phyloP scores from a whole-genome alignment of 192 early-diverging fungal species.

The Rhizoclosmatium sp. region DNA sequence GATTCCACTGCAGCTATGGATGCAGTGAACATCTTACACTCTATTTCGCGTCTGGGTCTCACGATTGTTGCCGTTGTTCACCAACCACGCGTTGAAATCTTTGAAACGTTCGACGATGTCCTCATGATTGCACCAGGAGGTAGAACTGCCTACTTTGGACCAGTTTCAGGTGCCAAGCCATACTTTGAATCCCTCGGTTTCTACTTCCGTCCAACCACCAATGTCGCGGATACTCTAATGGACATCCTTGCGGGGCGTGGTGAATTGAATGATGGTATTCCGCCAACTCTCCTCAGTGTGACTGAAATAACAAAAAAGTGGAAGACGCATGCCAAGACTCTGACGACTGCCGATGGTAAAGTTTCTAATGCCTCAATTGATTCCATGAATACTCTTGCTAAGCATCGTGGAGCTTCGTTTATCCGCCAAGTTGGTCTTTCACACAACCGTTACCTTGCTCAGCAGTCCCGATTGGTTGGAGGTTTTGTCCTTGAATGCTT shows the following conservation, averaged over 20 bases:
- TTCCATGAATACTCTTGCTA: slow-evolving; percentile 21
- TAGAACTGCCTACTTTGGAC: slow-evolving; percentile 80
- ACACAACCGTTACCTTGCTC: slow-evolving; percentile 43
- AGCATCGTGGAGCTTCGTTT: slow-evolving; percentile 40
- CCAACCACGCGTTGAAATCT: slow-evolving; percentile 72
- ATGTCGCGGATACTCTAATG: slow-evolving; percentile 50
- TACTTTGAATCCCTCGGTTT: slow-evolving; percentile 53
- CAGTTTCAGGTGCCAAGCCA: slow-evolving; percentile 16
- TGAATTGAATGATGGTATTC: slow-evolving; percentile 8
- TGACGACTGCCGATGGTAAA: no score
- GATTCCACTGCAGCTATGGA: slow-evolving; percentile 75
- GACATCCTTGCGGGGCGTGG: slow-evolving; percentile 52
- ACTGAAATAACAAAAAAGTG: slow-evolving; percentile 12
- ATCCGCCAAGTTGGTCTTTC: slow-evolving; percentile 46
- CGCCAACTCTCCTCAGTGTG: background rate
- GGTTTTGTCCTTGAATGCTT: slow-evolving; percentile 50
- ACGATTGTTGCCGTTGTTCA: slow-evolving; percentile 74
- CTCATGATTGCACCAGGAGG: slow-evolving; percentile 83
- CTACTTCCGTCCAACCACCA: slow-evolving; percentile 21
- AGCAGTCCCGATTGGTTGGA: slow-evolving; percentile 39
- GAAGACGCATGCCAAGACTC: background rate
- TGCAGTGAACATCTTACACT: slow-evolving; percentile 62
- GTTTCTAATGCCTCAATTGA: background rate
- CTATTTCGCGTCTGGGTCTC: slow-evolving; percentile 64
- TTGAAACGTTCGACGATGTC: slow-evolving; percentile 89